Evolutionary conservation across 1,284 basidiomycete species (phyloP), one percentile per base, ranked within the genome.

Genomic region (Tremellales sp.): DNA sequence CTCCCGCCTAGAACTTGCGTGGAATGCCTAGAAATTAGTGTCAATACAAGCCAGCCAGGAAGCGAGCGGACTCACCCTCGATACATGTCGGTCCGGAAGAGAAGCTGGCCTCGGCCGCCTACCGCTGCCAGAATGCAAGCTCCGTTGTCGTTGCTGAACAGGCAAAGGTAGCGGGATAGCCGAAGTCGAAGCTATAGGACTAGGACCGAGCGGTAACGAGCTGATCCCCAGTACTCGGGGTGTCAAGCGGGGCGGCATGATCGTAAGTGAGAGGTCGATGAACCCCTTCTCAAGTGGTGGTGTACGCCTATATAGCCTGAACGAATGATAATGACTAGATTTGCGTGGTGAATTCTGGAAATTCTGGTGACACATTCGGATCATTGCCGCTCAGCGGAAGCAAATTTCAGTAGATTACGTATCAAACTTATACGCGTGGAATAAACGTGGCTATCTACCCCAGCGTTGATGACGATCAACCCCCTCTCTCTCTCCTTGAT

Each of bases 1-100:
- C 50, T 67, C 68, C 40, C 75, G 72, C 15, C 79, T 70, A 13
- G 78, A 64, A 22, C 88, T 83, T 12, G 84, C 78, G 76, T 94
- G 91, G 67, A 94, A 82, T 11, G 77, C 65, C 60, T 39, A 19
- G 26, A 29, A 33, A 31, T 36, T 15, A 36, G 33, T 15, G 15
- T 15, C 15, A n/a, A 15, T 17, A 13, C 29, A 7, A n/a, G 6
- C 15, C 4, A n/a, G 19, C 19, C 33, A 6, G 6, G 6, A 5
- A 36, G 33, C 15, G 4, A 36, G 5, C 33, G 4, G 13, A n/a
- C 33, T 5, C 13, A 36, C 33, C 33, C 33, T 36, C 33, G 33
- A 36, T 17, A 13, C 33, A 36, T 36, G 15, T 36, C 19, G 33
- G 19, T 36, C 33, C 13, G 15, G 33, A 6, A 36, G 33, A n/a